Evolutionary conservation across 441 rosid genomes (phyloP), one percentile per base, ranked within the genome.

Genomic region (Flueggea neowawraea): DNA sequence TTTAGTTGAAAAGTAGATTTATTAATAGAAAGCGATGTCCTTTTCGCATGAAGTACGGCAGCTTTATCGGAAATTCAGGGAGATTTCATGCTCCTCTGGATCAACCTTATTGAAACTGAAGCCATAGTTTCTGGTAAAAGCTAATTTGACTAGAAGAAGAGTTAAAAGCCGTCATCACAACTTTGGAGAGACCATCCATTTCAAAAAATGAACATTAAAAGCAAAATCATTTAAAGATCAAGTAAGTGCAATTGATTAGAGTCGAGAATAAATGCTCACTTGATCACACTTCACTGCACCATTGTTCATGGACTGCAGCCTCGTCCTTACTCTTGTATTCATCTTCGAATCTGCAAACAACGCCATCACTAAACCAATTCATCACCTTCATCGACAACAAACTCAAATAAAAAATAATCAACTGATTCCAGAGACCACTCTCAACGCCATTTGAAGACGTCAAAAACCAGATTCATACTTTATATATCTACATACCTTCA

Each of bases 211-310:
- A 68, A 33, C 47, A 53, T 44, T 63, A 53, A 55, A 45, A 65
- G 28, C 28, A 14, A 31, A 55, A 44, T 22, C 11, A n/a, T 58
- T 15, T 4, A 54, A 15, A 52, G 44, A 48, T 12, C 49, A 62
- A 53, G 11, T 52, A 45, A 59, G 54, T 11, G 22, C 44, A 60
- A 43, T 6, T 43, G 12, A 43, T 43, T 11, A 43, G 12, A 43
- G 45, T 6, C 8, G 12, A 6, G 12, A 43, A 43, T 1, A 43
- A 43, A 43, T 6, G 60, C 72, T 63, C 77, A 76, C 75, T 69
- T 68, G 74, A 39, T 64, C 81, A 76, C 58, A 70, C 72, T 71
- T 80, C 68, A 54, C 33, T 5, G 73, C 72, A 78, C 67, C 65
- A 60, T 70, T 69, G 66, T 22, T 22, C 28, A 41, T 63, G 48